These are phyloP conservation scores for Crithidia acanthocephali DNA, from an alignment of 208 protist species.

Conservation along the genomic window DNA sequence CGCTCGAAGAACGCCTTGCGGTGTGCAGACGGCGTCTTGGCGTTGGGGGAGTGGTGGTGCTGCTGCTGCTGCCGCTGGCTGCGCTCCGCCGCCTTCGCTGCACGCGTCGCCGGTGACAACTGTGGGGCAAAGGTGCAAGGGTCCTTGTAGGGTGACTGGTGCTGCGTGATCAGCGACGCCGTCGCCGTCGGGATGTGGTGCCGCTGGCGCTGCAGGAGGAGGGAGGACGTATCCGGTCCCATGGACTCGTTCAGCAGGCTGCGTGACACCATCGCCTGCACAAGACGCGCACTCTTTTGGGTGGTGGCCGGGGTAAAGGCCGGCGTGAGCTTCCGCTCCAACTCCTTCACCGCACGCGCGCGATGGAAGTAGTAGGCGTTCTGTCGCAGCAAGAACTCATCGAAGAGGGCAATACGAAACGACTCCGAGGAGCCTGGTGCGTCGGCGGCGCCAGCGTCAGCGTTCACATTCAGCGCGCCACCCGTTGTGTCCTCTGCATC, in stretches of 20 bases:
- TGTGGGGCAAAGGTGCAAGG: slow-evolving; percentile 77
- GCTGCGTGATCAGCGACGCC: slow-evolving; percentile 56
- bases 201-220: slow-evolving; percentile 31
- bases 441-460: background rate
- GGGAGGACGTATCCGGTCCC: slow-evolving; percentile 29
- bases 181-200: slow-evolving; percentile 41
- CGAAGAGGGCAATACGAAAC: slow-evolving; percentile 63
- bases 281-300: slow-evolving; percentile 51
- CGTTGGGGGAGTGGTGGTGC: background rate
- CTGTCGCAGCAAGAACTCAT: slow-evolving; percentile 84
- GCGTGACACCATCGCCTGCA: slow-evolving; percentile 56
- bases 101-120: slow-evolving; percentile 44
- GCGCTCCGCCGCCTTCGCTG: slow-evolving; percentile 15
- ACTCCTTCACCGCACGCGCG: slow-evolving; percentile 39
- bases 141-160: slow-evolving; percentile 62
- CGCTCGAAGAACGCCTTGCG: slow-evolving; percentile 28
- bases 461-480: no score
- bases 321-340: slow-evolving; percentile 58
- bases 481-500: background rate
- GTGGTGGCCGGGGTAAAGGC: slow-evolving; percentile 71
- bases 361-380: slow-evolving; percentile 63
- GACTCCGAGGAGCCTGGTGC: slow-evolving; percentile 3
- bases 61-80: background rate
- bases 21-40: background rate
- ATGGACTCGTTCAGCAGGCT: slow-evolving; percentile 42